Percentiles rank a stretch among this genome's conserved stretches.
phyloP scores from a whole-genome alignment of 768 basidiomycete species.

The Megacollybia marginata region DNA sequence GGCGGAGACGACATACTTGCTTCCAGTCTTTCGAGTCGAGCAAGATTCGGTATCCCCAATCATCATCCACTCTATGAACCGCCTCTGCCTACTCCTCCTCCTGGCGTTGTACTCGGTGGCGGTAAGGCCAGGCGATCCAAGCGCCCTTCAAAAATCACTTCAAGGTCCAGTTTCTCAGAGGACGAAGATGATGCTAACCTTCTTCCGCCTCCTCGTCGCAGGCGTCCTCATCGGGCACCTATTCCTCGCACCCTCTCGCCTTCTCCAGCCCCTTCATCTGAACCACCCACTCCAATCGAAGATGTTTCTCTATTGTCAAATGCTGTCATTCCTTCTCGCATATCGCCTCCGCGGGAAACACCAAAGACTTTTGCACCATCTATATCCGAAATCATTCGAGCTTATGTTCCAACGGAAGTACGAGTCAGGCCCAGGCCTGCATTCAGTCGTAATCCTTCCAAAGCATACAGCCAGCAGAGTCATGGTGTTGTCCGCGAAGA shows the following conservation, averaged over 20 bases:
- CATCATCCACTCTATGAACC: slow-evolving; percentile 78
- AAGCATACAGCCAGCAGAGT: slow-evolving; percentile 28
- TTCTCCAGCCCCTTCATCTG: slow-evolving; percentile 9
- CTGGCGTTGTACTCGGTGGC: slow-evolving; percentile 64
- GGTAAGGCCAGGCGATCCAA: slow-evolving; percentile 30
- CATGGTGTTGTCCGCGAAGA: slow-evolving; percentile 44
- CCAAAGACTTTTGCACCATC: slow-evolving; percentile 60
- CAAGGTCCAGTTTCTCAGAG: slow-evolving; percentile 39
- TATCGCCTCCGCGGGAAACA: slow-evolving; percentile 16
- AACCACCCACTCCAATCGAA: slow-evolving; percentile 3
- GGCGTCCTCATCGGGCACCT: slow-evolving; percentile 19
- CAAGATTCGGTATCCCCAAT: slow-evolving; percentile 48
- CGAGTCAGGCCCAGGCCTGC: slow-evolving; percentile 43
- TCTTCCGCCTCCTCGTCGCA: slow-evolving; percentile 20
- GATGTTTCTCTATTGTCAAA: slow-evolving; percentile 13
- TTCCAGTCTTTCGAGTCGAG: slow-evolving; percentile 35
- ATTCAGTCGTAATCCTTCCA: slow-evolving; percentile 38
- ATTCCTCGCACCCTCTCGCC: slow-evolving; percentile 11
- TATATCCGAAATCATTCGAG: slow-evolving; percentile 83
- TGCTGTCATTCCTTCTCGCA: slow-evolving; percentile 8
- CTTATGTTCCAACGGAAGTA: slow-evolving; percentile 57
- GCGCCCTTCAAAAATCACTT: slow-evolving; percentile 18
- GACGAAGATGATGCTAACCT: slow-evolving; percentile 51
- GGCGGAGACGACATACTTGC: slow-evolving; percentile 52
- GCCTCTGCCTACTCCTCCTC: slow-evolving; percentile 77